These are phyloP conservation scores for Lichtheimia hyalospora DNA, from an alignment of 371 early-diverging fungal species.

Conservation along the genomic window DNA sequence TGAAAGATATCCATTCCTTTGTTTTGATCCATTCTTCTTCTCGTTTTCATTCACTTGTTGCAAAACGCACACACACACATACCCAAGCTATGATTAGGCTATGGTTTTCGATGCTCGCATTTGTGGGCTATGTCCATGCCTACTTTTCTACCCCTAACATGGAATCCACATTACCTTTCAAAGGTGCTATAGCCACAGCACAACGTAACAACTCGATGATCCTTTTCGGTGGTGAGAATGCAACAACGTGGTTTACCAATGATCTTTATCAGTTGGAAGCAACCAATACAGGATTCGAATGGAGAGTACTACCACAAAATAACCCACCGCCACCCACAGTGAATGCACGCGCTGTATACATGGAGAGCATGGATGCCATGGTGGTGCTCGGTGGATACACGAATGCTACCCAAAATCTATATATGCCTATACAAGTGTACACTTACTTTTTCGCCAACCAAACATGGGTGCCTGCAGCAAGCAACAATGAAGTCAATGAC, in stretches of 20 bases:
- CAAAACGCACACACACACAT: no score
- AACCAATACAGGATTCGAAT: conserved; percentile 16
- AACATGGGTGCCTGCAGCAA: conserved; percentile 12
- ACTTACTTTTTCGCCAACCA: conserved; percentile 14
- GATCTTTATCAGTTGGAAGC: conserved; percentile 24
- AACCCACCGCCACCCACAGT: conserved; percentile 15
- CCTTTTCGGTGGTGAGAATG: conserved; percentile 34
- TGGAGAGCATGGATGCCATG: conserved; percentile 11
- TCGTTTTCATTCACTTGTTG: no score
- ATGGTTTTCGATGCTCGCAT: no score
- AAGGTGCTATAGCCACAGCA: conserved; percentile 26
- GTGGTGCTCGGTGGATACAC: conserved; percentile 19
- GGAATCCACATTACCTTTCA: conserved; percentile 23
- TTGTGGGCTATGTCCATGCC: conserved; percentile 9
- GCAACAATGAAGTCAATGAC: conserved; percentile 8
- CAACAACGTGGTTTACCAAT: conserved; percentile 19
- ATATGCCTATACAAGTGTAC: conserved; percentile 19
- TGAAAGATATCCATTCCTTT: no score
- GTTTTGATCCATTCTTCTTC: no score
- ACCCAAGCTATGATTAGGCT: no score
- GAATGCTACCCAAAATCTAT: background rate
- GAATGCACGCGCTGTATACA: conserved; percentile 20
- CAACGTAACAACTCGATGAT: conserved; percentile 24
- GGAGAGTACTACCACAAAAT: conserved; percentile 21
- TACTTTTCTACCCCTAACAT: conserved; percentile 22